Conservation (phyloP, 495 filamentous ascomycete genomes). For the Penicillium egyptiacum region DNA sequence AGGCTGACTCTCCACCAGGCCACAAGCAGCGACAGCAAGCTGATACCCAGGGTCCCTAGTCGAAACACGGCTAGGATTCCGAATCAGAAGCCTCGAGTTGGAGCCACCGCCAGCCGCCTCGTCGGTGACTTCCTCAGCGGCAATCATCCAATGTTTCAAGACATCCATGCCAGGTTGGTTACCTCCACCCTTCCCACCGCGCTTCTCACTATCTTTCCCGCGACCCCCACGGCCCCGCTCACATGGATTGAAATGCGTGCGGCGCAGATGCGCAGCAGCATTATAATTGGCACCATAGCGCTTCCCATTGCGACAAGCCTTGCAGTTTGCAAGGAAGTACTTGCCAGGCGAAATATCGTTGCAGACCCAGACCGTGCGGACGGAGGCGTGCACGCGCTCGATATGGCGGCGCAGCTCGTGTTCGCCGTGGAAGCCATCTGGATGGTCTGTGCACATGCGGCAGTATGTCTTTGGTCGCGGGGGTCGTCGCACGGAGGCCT, state of each 20-base stretch:
- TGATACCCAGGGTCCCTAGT: slow-evolving; percentile 1
- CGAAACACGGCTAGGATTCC: background rate
- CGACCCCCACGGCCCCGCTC: slow-evolving; percentile 55
- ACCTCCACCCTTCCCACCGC: slow-evolving; percentile 82
- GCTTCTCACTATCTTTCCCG: slow-evolving; percentile 59
- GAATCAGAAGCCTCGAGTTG: background rate
- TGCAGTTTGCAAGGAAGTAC: slow-evolving; percentile 78
- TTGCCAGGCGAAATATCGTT: slow-evolving; percentile 61
- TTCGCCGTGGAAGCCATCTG: slow-evolving; percentile 87
- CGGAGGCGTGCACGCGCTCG: slow-evolving; percentile 71
- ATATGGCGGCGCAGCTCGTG: slow-evolving; percentile 89
- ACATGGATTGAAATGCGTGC: slow-evolving; percentile 79
- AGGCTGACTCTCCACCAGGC: background rate
- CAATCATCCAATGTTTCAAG: slow-evolving; percentile 79
- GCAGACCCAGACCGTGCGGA: slow-evolving; percentile 80
- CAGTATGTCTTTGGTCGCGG: slow-evolving; percentile 77
- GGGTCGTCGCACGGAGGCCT: slow-evolving; percentile 72
- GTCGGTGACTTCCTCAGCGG: slow-evolving; percentile 55
- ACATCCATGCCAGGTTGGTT: slow-evolving; percentile 78
- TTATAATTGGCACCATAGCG: slow-evolving; percentile 93
- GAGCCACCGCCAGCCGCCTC: slow-evolving; percentile 4
- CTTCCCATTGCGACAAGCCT: slow-evolving; percentile 76
- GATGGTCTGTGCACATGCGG: slow-evolving; percentile 68
- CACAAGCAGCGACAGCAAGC: background rate
- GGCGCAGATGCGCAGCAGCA: slow-evolving; percentile 85